Evolutionary conservation across 441 rosid species (phyloP).

Genomic region (Populus hybrid): DNA sequence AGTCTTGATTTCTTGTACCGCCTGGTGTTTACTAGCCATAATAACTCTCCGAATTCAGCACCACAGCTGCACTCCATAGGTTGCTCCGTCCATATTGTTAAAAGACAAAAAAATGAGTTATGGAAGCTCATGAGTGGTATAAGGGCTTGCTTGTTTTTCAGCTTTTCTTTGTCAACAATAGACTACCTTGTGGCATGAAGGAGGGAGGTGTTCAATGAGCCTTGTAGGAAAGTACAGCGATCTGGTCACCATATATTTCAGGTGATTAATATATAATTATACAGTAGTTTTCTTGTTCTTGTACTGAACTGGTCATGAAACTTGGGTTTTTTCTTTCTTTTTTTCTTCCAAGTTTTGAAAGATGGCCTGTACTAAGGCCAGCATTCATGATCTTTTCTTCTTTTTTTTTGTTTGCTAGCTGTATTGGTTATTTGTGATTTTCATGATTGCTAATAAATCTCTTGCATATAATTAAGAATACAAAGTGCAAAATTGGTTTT

Average conservation of each 20-base stretch:
- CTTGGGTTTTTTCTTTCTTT: background rate
- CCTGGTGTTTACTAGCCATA: background rate
- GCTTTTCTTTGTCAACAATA: background rate
- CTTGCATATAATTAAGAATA: background rate
- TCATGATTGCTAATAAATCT: background rate
- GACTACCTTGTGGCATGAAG: constrained; percentile 18
- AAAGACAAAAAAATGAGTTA: background rate
- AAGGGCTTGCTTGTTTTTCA: background rate
- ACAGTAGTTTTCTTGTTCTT: background rate
- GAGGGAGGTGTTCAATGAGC: constrained; percentile 36
- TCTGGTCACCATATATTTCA: constrained; percentile 25
- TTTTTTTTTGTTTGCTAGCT: too few species aligned
- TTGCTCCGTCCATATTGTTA: constrained; percentile 24
- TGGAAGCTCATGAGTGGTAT: constrained; percentile 5
- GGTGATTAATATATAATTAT: constrained; percentile 13
- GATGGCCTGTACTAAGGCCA: background rate
- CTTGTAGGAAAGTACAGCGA: constrained; percentile 16
- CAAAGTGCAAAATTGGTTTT: background rate
- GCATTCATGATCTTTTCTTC: background rate
- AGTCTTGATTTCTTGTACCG: background rate
- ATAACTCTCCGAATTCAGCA: background rate
- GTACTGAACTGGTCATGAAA: background rate
- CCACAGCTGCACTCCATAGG: constrained; percentile 10
- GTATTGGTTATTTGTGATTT: background rate
- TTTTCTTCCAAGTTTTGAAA: too few species aligned